Evolutionary conservation across 2,329 filamentous ascomycete genomes (phyloP).

Genomic region (Pleurostoma richardsiae): DNA sequence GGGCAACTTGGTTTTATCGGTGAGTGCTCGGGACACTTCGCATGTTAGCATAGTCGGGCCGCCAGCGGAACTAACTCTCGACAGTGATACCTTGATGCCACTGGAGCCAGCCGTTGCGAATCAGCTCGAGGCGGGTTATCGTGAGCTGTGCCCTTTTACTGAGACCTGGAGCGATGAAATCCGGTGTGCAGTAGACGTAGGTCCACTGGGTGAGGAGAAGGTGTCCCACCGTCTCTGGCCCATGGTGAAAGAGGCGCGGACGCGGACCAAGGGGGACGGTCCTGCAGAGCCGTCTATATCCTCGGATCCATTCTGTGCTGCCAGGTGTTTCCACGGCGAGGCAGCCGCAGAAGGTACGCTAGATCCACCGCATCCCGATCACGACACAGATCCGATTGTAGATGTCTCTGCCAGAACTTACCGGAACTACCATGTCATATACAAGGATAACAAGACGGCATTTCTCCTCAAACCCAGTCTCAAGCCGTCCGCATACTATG

Average conservation of each 20-base stretch:
- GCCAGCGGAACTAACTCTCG: background rate
- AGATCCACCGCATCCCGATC: slow-evolving; percentile 31
- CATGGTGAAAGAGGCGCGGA: slow-evolving; percentile 36
- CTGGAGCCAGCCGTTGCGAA: slow-evolving; percentile 84
- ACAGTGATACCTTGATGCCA: slow-evolving; percentile 79
- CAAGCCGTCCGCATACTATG: slow-evolving; percentile 79
- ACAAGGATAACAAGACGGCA: slow-evolving; percentile 70
- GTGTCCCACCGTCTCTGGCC: slow-evolving; percentile 82
- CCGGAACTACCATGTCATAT: slow-evolving; percentile 77
- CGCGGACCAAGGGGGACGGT: slow-evolving; percentile 23
- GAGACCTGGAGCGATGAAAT: slow-evolving; percentile 92
- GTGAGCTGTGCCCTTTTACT: slow-evolving; percentile 81
- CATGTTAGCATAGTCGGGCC: no score
- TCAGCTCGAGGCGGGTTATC: slow-evolving; percentile 85
- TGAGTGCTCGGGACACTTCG: slow-evolving; percentile 16
- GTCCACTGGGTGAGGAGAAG: slow-evolving; percentile 86
- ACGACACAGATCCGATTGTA: slow-evolving; percentile 30
- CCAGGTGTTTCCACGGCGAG: slow-evolving; percentile 54
- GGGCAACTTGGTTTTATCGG: slow-evolving; percentile 96
- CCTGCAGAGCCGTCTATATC: slow-evolving; percentile 37
- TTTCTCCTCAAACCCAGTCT: slow-evolving; percentile 84
- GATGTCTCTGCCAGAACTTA: slow-evolving; percentile 51
- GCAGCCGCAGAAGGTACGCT: slow-evolving; percentile 50
- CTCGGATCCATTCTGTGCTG: slow-evolving; percentile 53
- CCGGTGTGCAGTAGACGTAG: slow-evolving; percentile 83